Percentiles rank a stretch among this genome's conserved stretches.
These are phyloP conservation scores for Cordyceps cicadae DNA, from an alignment of 2,329 filamentous ascomycete species.

Conservation along the genomic window DNA sequence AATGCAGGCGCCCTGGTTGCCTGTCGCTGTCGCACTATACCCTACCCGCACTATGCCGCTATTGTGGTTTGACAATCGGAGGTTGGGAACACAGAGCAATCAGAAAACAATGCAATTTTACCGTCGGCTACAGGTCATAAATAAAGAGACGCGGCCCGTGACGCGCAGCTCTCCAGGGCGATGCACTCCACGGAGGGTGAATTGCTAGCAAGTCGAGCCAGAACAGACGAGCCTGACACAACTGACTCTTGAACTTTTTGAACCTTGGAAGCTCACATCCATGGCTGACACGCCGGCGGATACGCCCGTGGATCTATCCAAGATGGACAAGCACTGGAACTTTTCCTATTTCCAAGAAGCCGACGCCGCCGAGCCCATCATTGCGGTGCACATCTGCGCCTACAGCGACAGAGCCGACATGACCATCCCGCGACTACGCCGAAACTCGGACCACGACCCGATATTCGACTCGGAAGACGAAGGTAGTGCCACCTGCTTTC, in stretches of 20 bases:
- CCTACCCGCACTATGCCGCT: not conserved
- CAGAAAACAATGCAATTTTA: not conserved
- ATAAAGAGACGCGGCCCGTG: not conserved
- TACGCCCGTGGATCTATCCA: not conserved
- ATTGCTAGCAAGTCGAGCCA: not conserved
- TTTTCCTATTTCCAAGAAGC: not conserved
- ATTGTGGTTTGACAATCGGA: not conserved
- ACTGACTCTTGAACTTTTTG: not conserved
- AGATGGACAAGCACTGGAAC: conserved; percentile 7
- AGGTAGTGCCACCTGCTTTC: not conserved
- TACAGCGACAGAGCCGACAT: not conserved
- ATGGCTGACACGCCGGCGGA: not conserved
- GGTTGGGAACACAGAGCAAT: not conserved
- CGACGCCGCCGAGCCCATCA: not conserved
- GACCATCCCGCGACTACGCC: not conserved
- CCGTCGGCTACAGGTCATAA: not conserved
- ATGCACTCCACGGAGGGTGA: not conserved
- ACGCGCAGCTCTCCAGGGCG: no score
- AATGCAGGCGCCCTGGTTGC: not conserved
- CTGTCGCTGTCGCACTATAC: not conserved
- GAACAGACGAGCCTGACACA: not conserved
- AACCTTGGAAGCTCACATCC: not conserved
- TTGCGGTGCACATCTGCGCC: not conserved
- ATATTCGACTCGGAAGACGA: not conserved
- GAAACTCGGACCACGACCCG: not conserved